phyloP scores from a whole-genome alignment of 2,329 filamentous ascomycete species.

The Pseudovirgaria hyperparasitica region DNA sequence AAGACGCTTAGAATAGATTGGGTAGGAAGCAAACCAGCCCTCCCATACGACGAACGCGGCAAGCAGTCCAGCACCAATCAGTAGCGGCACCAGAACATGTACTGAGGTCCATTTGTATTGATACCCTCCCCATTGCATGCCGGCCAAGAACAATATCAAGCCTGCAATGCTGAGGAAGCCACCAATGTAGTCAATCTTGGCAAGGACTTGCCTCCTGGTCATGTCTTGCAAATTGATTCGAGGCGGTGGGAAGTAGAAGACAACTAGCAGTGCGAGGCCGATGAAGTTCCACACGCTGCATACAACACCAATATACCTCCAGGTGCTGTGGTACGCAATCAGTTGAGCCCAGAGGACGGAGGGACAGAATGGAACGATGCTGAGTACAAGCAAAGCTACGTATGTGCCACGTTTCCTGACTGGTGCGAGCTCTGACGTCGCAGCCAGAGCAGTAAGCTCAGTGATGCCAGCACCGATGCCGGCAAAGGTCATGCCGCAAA shows the following conservation, averaged over 20 bases:
- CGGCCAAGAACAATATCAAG: slow-evolving; percentile 10
- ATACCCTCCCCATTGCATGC: slow-evolving; percentile 15
- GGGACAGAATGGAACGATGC: slow-evolving; percentile 8
- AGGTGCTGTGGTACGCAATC: slow-evolving; percentile 6
- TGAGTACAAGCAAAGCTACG: slow-evolving; percentile 4
- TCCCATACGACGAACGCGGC: slow-evolving; percentile 15
- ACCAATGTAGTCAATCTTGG: slow-evolving; percentile 6
- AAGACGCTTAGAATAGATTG: slow-evolving; percentile 15
- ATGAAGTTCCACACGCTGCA: slow-evolving; percentile 5
- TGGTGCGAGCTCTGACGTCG: slow-evolving; percentile 4
- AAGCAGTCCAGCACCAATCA: slow-evolving; percentile 13
- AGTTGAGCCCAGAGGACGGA: slow-evolving; percentile 7
- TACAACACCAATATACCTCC: slow-evolving; percentile 9
- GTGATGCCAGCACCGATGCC: slow-evolving; percentile 7
- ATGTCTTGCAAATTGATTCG: slow-evolving; percentile 8
- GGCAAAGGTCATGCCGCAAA: slow-evolving; percentile 8
- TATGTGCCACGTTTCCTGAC: slow-evolving; percentile 4
- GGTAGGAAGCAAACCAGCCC: slow-evolving; percentile 13
- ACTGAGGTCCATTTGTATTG: slow-evolving; percentile 15
- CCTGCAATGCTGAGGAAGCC: slow-evolving; percentile 5
- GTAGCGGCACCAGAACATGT: slow-evolving; percentile 12
- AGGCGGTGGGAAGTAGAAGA: slow-evolving; percentile 6
- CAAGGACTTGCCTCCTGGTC: slow-evolving; percentile 5
- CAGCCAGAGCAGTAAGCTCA: slow-evolving; percentile 8
- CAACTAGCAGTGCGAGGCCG: slow-evolving; percentile 5